Evolutionary conservation across 2,329 filamentous ascomycete species (phyloP), one percentile per base, ranked within the genome.

Genomic region (Cladosporium sp.): DNA sequence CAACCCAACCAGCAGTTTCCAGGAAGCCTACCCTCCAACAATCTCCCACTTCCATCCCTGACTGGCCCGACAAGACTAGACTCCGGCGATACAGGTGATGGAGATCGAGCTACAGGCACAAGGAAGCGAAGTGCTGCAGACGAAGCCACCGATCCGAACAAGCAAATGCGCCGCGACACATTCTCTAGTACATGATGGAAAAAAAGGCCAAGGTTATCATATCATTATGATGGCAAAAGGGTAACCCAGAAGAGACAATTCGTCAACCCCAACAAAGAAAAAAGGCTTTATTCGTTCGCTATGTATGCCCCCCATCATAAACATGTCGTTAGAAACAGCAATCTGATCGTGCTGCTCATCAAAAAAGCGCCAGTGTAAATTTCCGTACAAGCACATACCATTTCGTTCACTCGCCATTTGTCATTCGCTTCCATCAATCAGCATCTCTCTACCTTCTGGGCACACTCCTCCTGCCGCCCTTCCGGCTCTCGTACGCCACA

Each of bases 391-490:
- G 55, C 55, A 58, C 55, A 58, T 58, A 32, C 55, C 24, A 41
- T 58, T 61, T 30, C 28, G 28, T 30, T 30, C 28, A 30, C 28
- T 30, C 28, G 55, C 55, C 24, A 41, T 58, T 61, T 28, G 11
- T 61, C 34, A 30, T 7, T 52, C 2, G 12, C 24, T 52, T n/a
- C 36, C 7, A 28, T 6, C 59, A 36, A 21, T 30, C 47, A n/a
- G 28, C 36, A 36, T 36, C 34, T n/a, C 4, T 15, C 34, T 44
- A 64, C 34, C 61, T 64, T 52, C 61, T 64, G 11, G 61, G 41
- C 14, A 55, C 63, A 59, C 57, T 59, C 54, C 63, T 52, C 34
- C 63, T 59, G 36, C 63, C 63, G 21, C 63, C 63, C 32, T 41
- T 65, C 3, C 63, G 18, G 18, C 63, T 59, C 52, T 49, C 63